A percentile compares a stretch with the other conserved stretches of the same genome.
Conservation (phyloP, 805 yeast species). For the Suhomyces tanzawaensis region DNA sequence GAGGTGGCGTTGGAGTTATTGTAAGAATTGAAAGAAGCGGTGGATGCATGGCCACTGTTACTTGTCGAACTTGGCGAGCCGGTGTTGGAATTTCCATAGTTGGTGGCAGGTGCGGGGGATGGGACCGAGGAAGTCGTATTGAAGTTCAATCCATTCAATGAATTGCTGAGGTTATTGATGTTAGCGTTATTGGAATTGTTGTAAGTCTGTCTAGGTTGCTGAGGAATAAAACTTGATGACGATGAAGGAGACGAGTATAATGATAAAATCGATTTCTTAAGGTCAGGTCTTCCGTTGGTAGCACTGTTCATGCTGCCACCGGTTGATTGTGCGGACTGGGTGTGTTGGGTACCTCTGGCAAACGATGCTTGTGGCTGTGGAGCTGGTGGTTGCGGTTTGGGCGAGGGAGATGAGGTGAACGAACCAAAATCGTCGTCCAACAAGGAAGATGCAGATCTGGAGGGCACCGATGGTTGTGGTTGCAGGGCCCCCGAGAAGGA, state of each 20-base stretch:
- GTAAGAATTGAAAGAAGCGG: conserved; percentile 8
- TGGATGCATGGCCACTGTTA: conserved; percentile 6
- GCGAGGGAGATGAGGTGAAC: conserved; percentile 30
- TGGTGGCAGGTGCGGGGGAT: neutral
- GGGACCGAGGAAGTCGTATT: neutral
- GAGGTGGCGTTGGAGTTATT: neutral
- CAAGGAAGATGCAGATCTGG: conserved; percentile 7
- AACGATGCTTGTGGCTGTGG: conserved; percentile 9
- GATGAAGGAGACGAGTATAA: conserved; percentile 65
- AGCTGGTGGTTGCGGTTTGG: conserved; percentile 11
- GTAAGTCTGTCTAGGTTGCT: conserved; percentile 10
- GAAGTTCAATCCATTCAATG: conserved; percentile 23
- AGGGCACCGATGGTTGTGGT: neutral
- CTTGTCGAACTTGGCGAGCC: neutral
- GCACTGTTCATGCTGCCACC: conserved; percentile 28
- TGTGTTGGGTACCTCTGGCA: conserved; percentile 6
- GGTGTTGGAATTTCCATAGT: neutral
- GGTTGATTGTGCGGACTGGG: conserved; percentile 33
- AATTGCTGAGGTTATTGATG: conserved; percentile 14
- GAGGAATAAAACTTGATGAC: conserved; percentile 37
- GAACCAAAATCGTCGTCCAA: conserved; percentile 44
- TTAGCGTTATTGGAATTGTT: conserved; percentile 4
- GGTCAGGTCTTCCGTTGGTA: conserved; percentile 60
- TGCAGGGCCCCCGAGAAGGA: neutral
- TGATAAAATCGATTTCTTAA: conserved; percentile 88